Evolutionary conservation across 164 flowering plant genomes (phyloP).

Genomic region (Tetrastigma voinierianum): DNA sequence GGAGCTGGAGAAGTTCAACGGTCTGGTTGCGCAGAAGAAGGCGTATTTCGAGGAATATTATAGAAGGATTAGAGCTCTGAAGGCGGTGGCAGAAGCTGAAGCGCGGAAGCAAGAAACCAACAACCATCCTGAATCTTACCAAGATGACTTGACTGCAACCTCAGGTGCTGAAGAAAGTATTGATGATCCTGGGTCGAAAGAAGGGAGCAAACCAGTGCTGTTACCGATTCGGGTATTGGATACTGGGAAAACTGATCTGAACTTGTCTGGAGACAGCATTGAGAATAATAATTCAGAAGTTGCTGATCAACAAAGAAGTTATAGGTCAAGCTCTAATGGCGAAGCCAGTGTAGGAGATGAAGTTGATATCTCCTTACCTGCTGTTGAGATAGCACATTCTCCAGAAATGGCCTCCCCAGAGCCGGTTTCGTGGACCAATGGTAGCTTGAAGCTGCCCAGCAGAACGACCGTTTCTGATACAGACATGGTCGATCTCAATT

Average conservation of each 20-base stretch:
- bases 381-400: conserved; percentile 8
- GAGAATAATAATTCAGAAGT: background rate
- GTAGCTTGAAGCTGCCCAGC: background rate
- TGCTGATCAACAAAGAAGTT: background rate
- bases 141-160: conserved; percentile 5
- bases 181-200: background rate
- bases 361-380: background rate
- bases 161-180: background rate
- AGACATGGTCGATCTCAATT: conserved; percentile 3
- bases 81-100: conserved; percentile 17
- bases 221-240: background rate
- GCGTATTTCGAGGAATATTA: conserved; percentile 39
- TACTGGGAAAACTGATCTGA: background rate
- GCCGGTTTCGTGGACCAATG: background rate
- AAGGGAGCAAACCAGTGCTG: conserved; percentile 1
- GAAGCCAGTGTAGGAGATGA: background rate
- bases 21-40: conserved; percentile 37
- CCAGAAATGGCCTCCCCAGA: background rate
- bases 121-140: conserved; percentile 2
- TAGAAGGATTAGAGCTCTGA: conserved; percentile 23
- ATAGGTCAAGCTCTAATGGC: background rate
- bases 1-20: conserved; percentile 36
- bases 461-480: background rate
- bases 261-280: background rate
- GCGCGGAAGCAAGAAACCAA: conserved; percentile 12